These are phyloP conservation scores for Monosporozyma unispora DNA, from an alignment of 805 yeast species.

Conservation along the genomic window DNA sequence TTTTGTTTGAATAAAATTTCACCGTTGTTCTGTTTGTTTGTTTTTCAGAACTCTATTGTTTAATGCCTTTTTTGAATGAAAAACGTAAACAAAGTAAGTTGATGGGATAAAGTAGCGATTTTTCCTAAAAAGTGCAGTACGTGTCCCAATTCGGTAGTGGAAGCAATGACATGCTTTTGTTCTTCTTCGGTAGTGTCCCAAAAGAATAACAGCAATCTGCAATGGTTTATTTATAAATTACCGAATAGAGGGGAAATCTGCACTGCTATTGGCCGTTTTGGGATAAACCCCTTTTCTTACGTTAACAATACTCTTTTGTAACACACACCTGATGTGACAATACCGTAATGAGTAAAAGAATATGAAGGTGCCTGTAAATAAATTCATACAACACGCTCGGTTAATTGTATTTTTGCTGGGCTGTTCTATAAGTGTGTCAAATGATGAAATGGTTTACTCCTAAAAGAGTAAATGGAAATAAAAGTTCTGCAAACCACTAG, in stretches of 20 bases:
- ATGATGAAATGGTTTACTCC: no score
- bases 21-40: not conserved
- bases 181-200: not conserved
- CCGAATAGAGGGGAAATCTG: not conserved
- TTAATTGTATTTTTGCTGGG: no score
- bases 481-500: no score
- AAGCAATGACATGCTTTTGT: not conserved
- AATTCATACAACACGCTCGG: no score
- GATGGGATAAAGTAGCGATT: not conserved
- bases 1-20: not conserved
- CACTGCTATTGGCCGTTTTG: not conserved
- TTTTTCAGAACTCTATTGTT: not conserved
- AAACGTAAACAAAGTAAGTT: not conserved
- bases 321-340: not conserved
- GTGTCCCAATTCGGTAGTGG: not conserved
- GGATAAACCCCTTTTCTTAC: not conserved
- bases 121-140: not conserved
- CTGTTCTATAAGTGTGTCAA: no score
- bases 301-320: not conserved
- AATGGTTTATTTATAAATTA: not conserved
- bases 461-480: no score
- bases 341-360: no score
- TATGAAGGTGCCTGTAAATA: no score
- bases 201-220: not conserved
- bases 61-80: not conserved